phyloP scores from a whole-genome alignment of 2,329 filamentous ascomycete genomes.

The Pseudogymnoascus sp. region DNA sequence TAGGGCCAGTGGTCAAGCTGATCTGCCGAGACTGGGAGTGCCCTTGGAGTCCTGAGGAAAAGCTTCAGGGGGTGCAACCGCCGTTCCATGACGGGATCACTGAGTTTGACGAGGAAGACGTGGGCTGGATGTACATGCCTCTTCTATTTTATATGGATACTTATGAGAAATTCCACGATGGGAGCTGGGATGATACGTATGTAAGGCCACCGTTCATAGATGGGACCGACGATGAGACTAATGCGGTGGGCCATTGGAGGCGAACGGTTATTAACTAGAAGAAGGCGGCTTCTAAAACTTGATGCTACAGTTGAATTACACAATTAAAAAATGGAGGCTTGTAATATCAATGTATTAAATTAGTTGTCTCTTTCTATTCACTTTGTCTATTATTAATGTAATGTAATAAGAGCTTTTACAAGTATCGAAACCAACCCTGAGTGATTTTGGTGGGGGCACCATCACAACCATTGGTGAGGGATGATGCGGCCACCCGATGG shows the following conservation, averaged over 20 bases:
- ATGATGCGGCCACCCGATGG: no score
- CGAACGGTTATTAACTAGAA: neutral
- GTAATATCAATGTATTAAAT: neutral
- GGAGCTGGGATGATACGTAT: neutral
- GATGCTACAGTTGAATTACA: neutral
- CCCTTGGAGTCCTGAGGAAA: neutral
- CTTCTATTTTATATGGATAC: neutral
- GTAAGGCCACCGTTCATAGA: neutral
- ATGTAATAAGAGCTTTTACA: no score
- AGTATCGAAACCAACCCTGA: no score
- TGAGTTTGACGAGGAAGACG: neutral
- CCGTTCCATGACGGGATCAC: neutral
- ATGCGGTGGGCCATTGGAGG: neutral
- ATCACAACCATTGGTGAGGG: no score
- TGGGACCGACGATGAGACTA: neutral
- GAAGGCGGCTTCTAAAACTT: neutral
- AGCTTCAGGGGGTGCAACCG: neutral
- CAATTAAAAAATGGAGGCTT: neutral
- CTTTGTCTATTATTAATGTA: no score
- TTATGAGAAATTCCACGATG: neutral
- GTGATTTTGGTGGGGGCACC: no score
- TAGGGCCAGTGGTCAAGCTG: neutral
- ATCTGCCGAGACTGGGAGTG: neutral
- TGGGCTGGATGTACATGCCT: constrained; percentile 1
- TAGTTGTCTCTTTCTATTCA: no score